Evolutionary conservation across 2,329 filamentous ascomycete genomes (phyloP).

Genomic region (Scytalidium lignicola): DNA sequence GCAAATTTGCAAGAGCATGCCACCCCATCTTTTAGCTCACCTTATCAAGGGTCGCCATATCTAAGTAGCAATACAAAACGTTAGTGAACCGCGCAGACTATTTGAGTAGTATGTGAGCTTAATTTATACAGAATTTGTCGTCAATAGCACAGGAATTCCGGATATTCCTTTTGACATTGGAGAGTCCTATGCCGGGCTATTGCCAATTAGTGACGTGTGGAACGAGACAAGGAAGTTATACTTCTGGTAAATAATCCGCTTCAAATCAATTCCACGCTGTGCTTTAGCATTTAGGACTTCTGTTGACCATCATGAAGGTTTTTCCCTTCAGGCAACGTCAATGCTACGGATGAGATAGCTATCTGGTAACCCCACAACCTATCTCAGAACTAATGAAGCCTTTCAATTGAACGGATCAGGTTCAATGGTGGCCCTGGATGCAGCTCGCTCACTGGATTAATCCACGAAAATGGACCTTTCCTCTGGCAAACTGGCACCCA

Average conservation of each 20-base stretch:
- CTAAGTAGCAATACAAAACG: not conserved
- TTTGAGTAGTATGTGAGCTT: not conserved
- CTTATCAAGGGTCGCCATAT: not conserved
- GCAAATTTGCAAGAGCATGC: not conserved
- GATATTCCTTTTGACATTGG: constrained; percentile 20
- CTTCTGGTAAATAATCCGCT: constrained; percentile 28
- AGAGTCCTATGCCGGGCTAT: constrained; percentile 28
- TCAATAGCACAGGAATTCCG: constrained; percentile 55
- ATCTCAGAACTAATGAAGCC: constrained; percentile 10
- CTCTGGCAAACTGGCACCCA: constrained; percentile 26
- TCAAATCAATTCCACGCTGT: constrained; percentile 11
- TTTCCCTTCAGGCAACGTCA: constrained; percentile 2
- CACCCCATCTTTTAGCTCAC: not conserved
- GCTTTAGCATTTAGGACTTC: not conserved
- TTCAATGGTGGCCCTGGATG: constrained; percentile 48
- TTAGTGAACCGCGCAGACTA: not conserved
- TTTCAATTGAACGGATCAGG: constrained; percentile 28
- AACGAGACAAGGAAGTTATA: constrained; percentile 46
- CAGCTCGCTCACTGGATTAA: constrained; percentile 29
- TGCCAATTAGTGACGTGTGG: constrained; percentile 44
- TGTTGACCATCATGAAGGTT: constrained; percentile 1
- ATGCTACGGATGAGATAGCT: constrained; percentile 30
- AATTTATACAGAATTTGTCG: constrained; percentile 47
- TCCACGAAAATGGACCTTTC: constrained; percentile 31
- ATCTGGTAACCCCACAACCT: not conserved